These are phyloP conservation scores for Malus sieversii DNA, from an alignment of 306 rosid genomes.

Conservation along the genomic window DNA sequence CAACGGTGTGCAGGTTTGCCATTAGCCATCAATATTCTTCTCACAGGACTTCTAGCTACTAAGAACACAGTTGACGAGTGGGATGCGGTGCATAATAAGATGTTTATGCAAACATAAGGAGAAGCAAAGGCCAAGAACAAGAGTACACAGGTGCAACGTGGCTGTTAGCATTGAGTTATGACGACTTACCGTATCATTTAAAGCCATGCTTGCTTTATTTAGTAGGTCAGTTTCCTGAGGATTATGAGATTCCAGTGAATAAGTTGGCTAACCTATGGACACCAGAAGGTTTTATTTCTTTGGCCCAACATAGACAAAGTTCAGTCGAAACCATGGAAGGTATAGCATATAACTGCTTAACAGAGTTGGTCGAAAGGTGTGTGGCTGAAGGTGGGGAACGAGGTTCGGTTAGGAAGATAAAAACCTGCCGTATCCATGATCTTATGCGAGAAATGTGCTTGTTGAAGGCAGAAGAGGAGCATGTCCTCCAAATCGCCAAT, in stretches of 20 bases:
- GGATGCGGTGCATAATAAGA: not conserved
- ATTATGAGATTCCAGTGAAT: not conserved
- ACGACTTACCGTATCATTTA: not conserved
- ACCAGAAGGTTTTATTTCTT: conserved; percentile 6
- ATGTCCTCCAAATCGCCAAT: not conserved
- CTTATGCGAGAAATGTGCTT: not conserved
- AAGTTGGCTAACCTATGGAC: not conserved
- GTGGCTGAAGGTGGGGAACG: not conserved
- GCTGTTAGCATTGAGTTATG: conserved; percentile 7
- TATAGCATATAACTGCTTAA: not conserved
- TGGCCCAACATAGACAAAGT: too few relatives aligned
- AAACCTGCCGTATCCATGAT: not conserved
- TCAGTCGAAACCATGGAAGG: not conserved
- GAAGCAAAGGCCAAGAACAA: not conserved
- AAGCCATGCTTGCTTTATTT: conserved; percentile 1
- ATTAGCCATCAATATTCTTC: not conserved
- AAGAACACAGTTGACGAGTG: not conserved
- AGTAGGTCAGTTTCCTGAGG: not conserved
- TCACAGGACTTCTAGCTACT: not conserved
- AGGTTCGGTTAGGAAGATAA: not conserved
- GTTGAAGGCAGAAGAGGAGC: not conserved
- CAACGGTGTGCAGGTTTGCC: not conserved
- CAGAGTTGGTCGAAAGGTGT: not conserved
- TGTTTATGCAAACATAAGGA: not conserved
- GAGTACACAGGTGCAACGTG: not conserved